Conservation (phyloP, 768 basidiomycete genomes). For the Chlorophyllum brunneum region DNA sequence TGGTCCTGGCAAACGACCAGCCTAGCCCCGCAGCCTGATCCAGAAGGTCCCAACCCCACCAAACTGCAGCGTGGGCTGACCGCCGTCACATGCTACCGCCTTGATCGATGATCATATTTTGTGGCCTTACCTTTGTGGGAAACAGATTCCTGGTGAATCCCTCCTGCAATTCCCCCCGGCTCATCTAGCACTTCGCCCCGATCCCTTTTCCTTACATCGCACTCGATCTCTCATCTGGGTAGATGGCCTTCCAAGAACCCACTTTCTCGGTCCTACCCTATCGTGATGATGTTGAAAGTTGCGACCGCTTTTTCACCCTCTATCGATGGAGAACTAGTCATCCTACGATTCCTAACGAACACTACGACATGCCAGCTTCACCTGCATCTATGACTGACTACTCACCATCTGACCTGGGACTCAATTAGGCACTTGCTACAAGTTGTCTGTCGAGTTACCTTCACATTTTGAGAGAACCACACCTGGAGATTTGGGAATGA, state of each 20-base stretch:
- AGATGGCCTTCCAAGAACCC: constrained; percentile 1
- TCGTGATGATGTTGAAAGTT: constrained; percentile 2
- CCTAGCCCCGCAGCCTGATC: background rate
- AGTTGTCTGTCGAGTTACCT: background rate
- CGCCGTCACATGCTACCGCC: constrained; percentile 22
- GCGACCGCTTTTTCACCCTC: constrained; percentile 10
- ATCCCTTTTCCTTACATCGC: background rate
- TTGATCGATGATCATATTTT: constrained; percentile 22
- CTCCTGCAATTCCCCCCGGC: constrained; percentile 18
- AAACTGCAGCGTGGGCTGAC: constrained; percentile 17
- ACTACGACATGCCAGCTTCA: constrained; percentile 15
- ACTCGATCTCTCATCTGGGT: constrained; percentile 3
- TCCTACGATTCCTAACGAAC: constrained; percentile 40
- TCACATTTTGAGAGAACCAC: background rate
- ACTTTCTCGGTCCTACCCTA: constrained; percentile 2
- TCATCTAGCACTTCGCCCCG: constrained; percentile 17
- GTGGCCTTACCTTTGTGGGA: constrained; percentile 6
- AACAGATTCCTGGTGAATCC: constrained; percentile 31
- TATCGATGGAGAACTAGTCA: constrained; percentile 27
- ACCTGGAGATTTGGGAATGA: background rate
- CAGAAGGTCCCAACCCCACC: constrained; percentile 8
- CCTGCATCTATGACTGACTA: constrained; percentile 12
- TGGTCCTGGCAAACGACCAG: constrained; percentile 1
- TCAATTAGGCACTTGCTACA: background rate
- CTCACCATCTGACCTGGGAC: background rate